Percentiles rank a stretch among this genome's conserved stretches.
phyloP scores from a whole-genome alignment of 129 eudicot species.

The Pulicaria dysenterica region DNA sequence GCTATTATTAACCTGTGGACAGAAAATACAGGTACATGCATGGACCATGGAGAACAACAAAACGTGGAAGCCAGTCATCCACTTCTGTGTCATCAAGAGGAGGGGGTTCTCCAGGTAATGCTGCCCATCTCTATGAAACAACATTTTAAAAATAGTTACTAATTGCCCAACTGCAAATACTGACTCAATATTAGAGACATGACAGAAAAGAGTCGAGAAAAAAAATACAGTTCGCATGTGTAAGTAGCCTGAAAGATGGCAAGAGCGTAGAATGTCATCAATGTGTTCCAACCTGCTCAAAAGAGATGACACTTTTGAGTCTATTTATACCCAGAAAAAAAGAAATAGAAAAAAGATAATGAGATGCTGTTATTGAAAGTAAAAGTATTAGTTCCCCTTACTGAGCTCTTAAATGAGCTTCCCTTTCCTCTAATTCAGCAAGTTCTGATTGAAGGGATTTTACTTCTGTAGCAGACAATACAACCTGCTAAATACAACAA shows the following conservation, averaged over 20 bases:
- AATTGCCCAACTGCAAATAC: background rate
- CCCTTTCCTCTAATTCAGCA: conserved; percentile 76
- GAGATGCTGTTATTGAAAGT: background rate
- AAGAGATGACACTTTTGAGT: background rate
- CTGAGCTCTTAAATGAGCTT: conserved; percentile 81
- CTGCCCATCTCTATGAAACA: conserved; percentile 75
- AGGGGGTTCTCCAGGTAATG: conserved; percentile 95
- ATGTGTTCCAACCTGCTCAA: conserved; percentile 76
- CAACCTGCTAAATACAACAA: conserved; percentile 49
- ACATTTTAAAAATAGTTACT: background rate
- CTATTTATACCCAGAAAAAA: background rate
- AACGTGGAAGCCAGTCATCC: conserved; percentile 96
- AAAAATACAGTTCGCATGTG: conserved; percentile 55
- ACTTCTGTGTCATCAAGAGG: conserved; percentile 86
- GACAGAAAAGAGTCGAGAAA: background rate
- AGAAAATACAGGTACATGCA: conserved; percentile 70
- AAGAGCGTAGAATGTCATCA: conserved; percentile 74
- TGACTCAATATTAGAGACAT: background rate
- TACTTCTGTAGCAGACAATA: conserved; percentile 69
- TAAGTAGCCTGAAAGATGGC: conserved; percentile 80
- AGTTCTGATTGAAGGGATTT: conserved; percentile 78
- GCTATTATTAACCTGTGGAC: conserved; percentile 57
- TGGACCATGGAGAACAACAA: conserved; percentile 88
- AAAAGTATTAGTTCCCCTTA: conserved; percentile 40
- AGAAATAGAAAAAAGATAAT: conserved; percentile 4